phyloP scores from a whole-genome alignment of 2,329 filamentous ascomycete species.

The Hortaea sp. region DNA sequence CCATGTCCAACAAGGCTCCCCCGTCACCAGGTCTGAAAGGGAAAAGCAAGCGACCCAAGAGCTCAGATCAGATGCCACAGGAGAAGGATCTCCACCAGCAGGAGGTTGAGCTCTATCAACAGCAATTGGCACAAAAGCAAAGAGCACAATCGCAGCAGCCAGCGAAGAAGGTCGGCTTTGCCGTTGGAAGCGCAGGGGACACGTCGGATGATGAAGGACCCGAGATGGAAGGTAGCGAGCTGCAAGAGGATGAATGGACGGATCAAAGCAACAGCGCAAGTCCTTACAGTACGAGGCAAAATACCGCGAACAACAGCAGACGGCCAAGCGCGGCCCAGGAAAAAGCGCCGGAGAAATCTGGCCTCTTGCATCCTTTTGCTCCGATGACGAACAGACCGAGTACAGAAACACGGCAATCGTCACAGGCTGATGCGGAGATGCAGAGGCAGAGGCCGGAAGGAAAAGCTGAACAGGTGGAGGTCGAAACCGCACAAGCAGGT shows the following conservation, averaged over 20 bases:
- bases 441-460: background rate
- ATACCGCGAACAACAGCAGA: constrained; percentile 27
- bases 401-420: background rate
- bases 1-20: constrained; percentile 12
- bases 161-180: constrained; percentile 24
- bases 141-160: constrained; percentile 5
- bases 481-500: background rate
- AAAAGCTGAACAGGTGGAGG: background rate
- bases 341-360: constrained; percentile 8
- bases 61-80: constrained; percentile 13
- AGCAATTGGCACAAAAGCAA: constrained; percentile 13
- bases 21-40: constrained; percentile 20
- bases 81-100: constrained; percentile 20
- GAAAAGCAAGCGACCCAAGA: constrained; percentile 21
- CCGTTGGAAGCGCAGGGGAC: constrained; percentile 19
- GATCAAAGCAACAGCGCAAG: constrained; percentile 27
- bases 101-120: constrained; percentile 14
- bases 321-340: constrained; percentile 18
- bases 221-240: constrained; percentile 19
- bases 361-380: background rate
- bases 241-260: constrained; percentile 28
- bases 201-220: constrained; percentile 17
- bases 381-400: background rate
- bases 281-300: constrained; percentile 26
- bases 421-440: background rate